phyloP scores from a whole-genome alignment of 805 yeast genomes.

The Schizosaccharomyces octosporus region DNA sequence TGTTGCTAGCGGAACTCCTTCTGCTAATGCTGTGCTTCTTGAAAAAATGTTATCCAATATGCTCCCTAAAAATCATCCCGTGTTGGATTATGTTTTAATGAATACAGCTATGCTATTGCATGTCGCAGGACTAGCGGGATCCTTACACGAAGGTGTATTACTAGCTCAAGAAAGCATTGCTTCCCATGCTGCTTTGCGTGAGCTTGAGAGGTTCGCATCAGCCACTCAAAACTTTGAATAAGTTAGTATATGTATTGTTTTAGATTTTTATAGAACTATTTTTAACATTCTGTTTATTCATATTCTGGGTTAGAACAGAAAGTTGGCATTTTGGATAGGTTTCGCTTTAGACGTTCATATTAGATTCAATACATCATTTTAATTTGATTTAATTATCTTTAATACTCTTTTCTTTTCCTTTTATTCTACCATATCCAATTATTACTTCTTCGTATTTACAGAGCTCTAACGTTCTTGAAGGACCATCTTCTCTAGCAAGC shows the following conservation, averaged over 20 bases:
- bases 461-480: too few species aligned
- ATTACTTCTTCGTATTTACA: too few species aligned
- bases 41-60: constrained; percentile 24
- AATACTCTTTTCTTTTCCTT: too few species aligned
- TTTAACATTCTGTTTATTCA: too few species aligned
- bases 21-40: constrained; percentile 48
- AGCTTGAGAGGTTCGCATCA: constrained; percentile 31
- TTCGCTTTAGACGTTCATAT: too few species aligned
- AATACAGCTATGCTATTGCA: constrained; percentile 75
- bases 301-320: too few species aligned
- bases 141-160: constrained; percentile 55
- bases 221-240: constrained; percentile 9
- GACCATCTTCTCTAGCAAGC: too few species aligned
- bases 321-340: too few species aligned
- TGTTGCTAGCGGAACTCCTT: constrained; percentile 70
- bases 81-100: constrained; percentile 72
- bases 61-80: constrained; percentile 22
- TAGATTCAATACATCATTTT: too few species aligned
- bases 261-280: too few species aligned
- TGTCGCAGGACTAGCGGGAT: constrained; percentile 36
- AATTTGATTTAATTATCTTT: too few species aligned
- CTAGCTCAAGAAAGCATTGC: constrained; percentile 44
- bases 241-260: background rate
- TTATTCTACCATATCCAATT: too few species aligned
- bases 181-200: constrained; percentile 38